Percentiles rank a stretch among this genome's conserved stretches.
phyloP scores from a whole-genome alignment of 2,329 filamentous ascomycete genomes.

The Aspergillus versicolor region DNA sequence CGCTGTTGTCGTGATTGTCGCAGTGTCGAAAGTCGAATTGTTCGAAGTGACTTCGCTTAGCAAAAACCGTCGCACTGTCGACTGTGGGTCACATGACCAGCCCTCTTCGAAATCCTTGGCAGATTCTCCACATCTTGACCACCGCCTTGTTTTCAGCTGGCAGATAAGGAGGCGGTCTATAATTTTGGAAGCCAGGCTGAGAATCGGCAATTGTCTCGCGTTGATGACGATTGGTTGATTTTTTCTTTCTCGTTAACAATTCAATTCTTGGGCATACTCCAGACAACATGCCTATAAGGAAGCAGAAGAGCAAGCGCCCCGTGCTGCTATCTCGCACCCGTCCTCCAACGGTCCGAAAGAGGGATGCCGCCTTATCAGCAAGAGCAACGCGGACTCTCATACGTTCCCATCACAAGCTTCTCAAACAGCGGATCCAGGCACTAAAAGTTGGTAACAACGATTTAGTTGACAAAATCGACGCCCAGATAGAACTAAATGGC shows the following conservation, averaged over 20 bases:
- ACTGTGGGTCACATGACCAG: constrained; percentile 42
- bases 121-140: not conserved
- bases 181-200: not conserved
- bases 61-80: constrained; percentile 38
- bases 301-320: constrained; percentile 32
- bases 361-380: constrained; percentile 49
- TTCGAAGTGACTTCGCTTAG: constrained; percentile 41
- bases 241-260: not conserved
- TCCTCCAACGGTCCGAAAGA: constrained; percentile 42
- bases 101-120: constrained; percentile 7
- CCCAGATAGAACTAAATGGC: constrained; percentile 55
- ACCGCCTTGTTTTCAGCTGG: constrained; percentile 10
- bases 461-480: constrained; percentile 44
- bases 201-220: not conserved
- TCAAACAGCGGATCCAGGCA: constrained; percentile 57
- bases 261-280: not conserved
- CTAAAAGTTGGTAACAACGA: constrained; percentile 45
- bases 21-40: constrained; percentile 41
- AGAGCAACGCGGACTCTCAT: constrained; percentile 60
- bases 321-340: constrained; percentile 46
- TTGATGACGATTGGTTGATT: not conserved
- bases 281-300: constrained; percentile 30
- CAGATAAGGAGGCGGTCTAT: constrained; percentile 1
- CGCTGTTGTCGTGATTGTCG: constrained; percentile 46
- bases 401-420: constrained; percentile 58